phyloP scores from a whole-genome alignment of 2,329 filamentous ascomycete species.

The Botryotinia globosa region DNA sequence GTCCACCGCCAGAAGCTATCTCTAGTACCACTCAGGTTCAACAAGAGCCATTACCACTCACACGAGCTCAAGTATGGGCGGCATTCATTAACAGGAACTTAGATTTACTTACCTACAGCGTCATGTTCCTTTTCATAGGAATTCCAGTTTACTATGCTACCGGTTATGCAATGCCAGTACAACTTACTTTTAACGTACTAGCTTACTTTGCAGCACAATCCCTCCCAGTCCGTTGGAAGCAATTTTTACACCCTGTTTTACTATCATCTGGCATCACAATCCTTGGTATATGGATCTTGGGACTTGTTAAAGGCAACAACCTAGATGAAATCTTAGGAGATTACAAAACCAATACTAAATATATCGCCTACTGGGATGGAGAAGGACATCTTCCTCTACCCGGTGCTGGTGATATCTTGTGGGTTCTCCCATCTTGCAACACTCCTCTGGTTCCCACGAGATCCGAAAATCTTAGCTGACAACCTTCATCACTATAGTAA shows the following conservation, averaged over 20 bases:
- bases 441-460: neutral
- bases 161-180: conserved; percentile 49
- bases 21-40: conserved; percentile 29
- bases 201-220: conserved; percentile 51
- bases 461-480: neutral
- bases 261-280: conserved; percentile 54
- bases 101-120: conserved; percentile 46
- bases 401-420: conserved; percentile 56
- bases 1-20: neutral
- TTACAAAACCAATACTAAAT: conserved; percentile 54
- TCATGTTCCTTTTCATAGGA: conserved; percentile 50
- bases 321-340: conserved; percentile 44
- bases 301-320: conserved; percentile 43
- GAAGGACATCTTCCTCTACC: conserved; percentile 39
- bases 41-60: conserved; percentile 45
- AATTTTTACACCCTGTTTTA: conserved; percentile 57
- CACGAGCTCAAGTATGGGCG: conserved; percentile 51
- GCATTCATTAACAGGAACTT: conserved; percentile 46
- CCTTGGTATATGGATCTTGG: conserved; percentile 52
- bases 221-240: conserved; percentile 48
- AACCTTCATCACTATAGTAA: conserved; percentile 25
- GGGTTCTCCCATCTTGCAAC: neutral
- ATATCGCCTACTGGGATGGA: conserved; percentile 50
- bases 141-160: conserved; percentile 53
- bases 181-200: conserved; percentile 49